Evolutionary conservation across 495 filamentous ascomycete genomes (phyloP), one percentile per base, ranked within the genome.

Genomic region (Trichocladium antarcticum): DNA sequence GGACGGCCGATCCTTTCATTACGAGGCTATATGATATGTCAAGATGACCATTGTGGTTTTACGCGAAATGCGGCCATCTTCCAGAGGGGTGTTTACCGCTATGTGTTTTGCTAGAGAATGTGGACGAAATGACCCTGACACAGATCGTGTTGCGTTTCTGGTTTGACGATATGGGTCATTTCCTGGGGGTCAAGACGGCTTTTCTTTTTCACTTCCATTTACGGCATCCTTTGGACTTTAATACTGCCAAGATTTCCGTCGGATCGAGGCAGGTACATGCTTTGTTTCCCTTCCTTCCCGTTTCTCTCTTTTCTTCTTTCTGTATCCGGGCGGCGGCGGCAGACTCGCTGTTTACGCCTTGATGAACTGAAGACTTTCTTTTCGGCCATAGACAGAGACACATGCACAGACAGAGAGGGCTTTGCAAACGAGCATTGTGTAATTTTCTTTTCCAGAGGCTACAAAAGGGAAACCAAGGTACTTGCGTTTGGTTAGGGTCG

Each of bases 1-100:
- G 44, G 45, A 57, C 41, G 59, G 44, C 44, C 47, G 49, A 48
- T 49, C 49, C 42, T 57, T 50, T 38, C 51, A 48, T 50, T 28
- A 59, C 39, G 59, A 60, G 58, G 37, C 40, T 44, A 62, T 55
- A 60, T 51, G 53, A 56, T 49, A 59, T 58, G 60, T 61, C 56
- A 48, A 54, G 40, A 59, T 27, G 44, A 50, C 42, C 42, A 48
- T 21, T 34, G 47, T 34, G 46, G 28, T 27, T 24, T 42, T 28
- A 6, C 19, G 14, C 37, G 28, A 22, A 20, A 35, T 43, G 44
- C n/a, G 43, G 49, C 45, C 32, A 47, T 53, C 35, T 41, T 55
- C 50, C 9, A 45, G 29, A 20, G 31, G 52, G 55, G 59, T 57
- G 59, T 68, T 66, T 58, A 57, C 51, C 49, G 54, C 45, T 48